These are phyloP conservation scores for Zygosaccharomyces pseudobailii DNA, from an alignment of 1,139 yeast genomes.

Conservation along the genomic window DNA sequence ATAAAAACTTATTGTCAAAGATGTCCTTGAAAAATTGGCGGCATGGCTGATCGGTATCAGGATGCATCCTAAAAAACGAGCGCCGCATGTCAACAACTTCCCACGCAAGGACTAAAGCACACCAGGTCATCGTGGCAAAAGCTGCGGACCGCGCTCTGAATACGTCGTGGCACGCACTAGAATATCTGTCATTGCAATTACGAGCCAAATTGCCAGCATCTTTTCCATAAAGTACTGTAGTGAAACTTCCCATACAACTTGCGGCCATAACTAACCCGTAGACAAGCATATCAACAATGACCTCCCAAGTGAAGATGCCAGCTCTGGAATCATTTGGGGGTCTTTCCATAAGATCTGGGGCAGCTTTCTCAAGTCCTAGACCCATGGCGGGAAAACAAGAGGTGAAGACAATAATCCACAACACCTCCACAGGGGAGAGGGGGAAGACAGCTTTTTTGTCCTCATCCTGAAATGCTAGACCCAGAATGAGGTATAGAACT, in stretches of 20 bases:
- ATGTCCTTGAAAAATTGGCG: slow-evolving; percentile 58
- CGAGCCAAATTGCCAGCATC: slow-evolving; percentile 67
- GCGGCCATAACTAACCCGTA: slow-evolving; percentile 74
- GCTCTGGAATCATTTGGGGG: slow-evolving; percentile 89
- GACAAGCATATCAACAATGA: slow-evolving; percentile 66
- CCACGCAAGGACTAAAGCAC: slow-evolving; percentile 83
- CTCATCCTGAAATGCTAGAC: slow-evolving; percentile 69
- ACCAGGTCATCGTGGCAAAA: slow-evolving; percentile 87
- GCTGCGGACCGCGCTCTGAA: slow-evolving; percentile 78
- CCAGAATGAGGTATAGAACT: slow-evolving; percentile 76
- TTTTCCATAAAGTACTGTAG: slow-evolving; percentile 57
- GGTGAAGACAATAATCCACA: slow-evolving; percentile 96
- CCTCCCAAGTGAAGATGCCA: slow-evolving; percentile 67
- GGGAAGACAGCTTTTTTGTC: slow-evolving; percentile 70
- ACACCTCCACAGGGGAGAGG: slow-evolving; percentile 93
- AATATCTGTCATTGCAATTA: slow-evolving; percentile 52
- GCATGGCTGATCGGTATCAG: slow-evolving; percentile 57
- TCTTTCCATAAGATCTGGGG: slow-evolving; percentile 87
- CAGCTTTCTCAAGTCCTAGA: slow-evolving; percentile 95
- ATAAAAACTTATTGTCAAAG: slow-evolving; percentile 72
- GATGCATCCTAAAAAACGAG: slow-evolving; percentile 73
- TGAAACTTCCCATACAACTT: slow-evolving; percentile 65
- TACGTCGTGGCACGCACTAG: slow-evolving; percentile 54
- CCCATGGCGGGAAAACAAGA: slow-evolving; percentile 99
- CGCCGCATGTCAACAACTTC: slow-evolving; percentile 76